Percentiles rank a stretch among this genome's conserved stretches.
phyloP scores from a whole-genome alignment of 495 filamentous ascomycete genomes.

The Aspergillus panamensis region DNA sequence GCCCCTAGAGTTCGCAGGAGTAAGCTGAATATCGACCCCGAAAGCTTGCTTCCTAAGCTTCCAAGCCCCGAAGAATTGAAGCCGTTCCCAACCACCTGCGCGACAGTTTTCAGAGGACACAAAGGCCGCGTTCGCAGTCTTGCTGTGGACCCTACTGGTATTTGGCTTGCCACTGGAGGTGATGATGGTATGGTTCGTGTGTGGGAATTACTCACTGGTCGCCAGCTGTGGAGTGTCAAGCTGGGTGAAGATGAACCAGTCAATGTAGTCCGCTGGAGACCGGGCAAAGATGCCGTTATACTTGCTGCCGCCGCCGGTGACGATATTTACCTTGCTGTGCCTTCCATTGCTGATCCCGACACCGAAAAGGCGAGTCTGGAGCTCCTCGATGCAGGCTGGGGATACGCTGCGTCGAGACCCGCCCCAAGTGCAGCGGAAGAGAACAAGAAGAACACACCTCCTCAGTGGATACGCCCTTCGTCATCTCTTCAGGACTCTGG shows the following conservation, averaged over 20 bases:
- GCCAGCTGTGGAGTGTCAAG: constrained; percentile 81
- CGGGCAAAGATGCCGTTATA: constrained; percentile 73
- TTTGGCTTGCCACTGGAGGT: constrained; percentile 83
- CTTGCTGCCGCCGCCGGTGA: constrained; percentile 82
- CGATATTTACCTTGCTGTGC: constrained; percentile 77
- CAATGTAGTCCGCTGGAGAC: constrained; percentile 86
- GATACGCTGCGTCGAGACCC: constrained; percentile 72
- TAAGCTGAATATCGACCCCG: constrained; percentile 94
- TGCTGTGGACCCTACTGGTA: constrained; percentile 70
- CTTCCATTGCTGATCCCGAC: constrained; percentile 66
- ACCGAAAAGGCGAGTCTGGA: constrained; percentile 70
- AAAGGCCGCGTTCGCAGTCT: constrained; percentile 83
- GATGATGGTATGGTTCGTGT: constrained; percentile 91
- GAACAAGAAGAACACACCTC: constrained; percentile 69
- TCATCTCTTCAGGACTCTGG: constrained; percentile 69
- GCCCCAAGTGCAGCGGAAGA: constrained; percentile 54
- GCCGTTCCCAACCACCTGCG: constrained; percentile 87
- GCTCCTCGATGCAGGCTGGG: constrained; percentile 81
- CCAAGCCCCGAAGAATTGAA: constrained; percentile 90
- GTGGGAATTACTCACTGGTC: constrained; percentile 85
- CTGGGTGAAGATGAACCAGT: constrained; percentile 78
- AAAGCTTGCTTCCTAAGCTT: constrained; percentile 87
- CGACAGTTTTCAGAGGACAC: constrained; percentile 81
- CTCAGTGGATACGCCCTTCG: constrained; percentile 78
- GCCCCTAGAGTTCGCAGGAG: constrained; percentile 88